phyloP scores from a whole-genome alignment of 257 asterid species.

The Solanum dulcamara region DNA sequence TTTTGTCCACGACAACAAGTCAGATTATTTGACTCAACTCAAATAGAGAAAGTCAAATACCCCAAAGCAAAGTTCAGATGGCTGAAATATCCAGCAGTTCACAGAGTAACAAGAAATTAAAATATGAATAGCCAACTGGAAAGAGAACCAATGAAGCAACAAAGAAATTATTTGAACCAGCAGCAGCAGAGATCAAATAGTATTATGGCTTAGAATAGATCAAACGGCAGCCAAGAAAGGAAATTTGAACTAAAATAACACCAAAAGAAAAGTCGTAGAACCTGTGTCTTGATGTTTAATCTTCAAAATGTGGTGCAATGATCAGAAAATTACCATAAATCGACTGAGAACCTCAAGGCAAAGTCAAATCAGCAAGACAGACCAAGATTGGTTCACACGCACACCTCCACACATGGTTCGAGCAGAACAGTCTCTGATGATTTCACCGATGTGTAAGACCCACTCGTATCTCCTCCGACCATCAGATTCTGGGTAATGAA shows the following conservation, averaged over 20 bases:
- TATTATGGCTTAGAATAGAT: neutral
- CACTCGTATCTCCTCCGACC: no score
- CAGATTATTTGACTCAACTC: no score
- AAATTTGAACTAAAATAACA: neutral
- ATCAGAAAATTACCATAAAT: neutral
- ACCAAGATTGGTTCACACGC: neutral
- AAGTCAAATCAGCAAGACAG: neutral
- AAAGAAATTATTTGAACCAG: no score
- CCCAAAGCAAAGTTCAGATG: neutral
- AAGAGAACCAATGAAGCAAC: neutral
- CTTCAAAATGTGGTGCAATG: neutral
- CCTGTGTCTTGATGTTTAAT: neutral
- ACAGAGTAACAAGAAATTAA: neutral
- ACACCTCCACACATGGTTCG: no score
- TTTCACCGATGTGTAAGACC: no score
- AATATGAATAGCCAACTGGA: neutral
- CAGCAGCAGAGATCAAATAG: neutral
- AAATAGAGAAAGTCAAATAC: neutral
- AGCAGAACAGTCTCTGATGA: no score
- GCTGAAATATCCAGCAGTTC: neutral
- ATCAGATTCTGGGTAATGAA: no score
- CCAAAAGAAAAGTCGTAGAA: neutral
- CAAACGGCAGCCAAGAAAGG: neutral
- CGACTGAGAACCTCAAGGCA: neutral
- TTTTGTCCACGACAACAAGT: no score